Conservation (phyloP, 2,329 filamentous ascomycete species). For the Fusarium pseudocircinatum region DNA sequence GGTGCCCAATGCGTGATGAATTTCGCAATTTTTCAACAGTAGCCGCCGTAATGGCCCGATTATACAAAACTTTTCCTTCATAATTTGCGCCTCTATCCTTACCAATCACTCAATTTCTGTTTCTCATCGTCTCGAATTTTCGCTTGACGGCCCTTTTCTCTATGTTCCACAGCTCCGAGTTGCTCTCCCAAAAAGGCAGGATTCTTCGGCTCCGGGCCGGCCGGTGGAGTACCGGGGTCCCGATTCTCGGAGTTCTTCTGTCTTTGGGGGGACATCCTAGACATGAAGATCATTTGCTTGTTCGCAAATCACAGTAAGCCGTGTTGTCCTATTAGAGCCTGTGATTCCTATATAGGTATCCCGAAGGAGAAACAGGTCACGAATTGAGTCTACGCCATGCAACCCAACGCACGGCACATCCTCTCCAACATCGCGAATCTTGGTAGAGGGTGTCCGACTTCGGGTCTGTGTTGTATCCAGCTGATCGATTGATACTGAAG, state of each 20-base stretch:
- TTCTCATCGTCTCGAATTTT: neutral
- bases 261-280: slow-evolving; percentile 5
- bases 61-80: neutral
- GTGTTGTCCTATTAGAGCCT: slow-evolving; percentile 3
- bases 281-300: slow-evolving; percentile 19
- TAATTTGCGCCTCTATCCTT: neutral
- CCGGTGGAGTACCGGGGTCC: slow-evolving; percentile 23
- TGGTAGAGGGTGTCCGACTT: slow-evolving; percentile 22
- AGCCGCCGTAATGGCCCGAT: slow-evolving; percentile 28
- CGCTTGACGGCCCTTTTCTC: slow-evolving; percentile 4
- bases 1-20: slow-evolving; percentile 23
- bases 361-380: slow-evolving; percentile 23
- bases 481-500: slow-evolving; percentile 7
- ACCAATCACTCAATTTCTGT: neutral
- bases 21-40: neutral
- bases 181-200: slow-evolving; percentile 7
- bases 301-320: slow-evolving; percentile 27
- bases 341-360: slow-evolving; percentile 25
- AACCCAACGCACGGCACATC: slow-evolving; percentile 15
- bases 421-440: slow-evolving; percentile 13
- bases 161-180: slow-evolving; percentile 16
- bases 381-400: slow-evolving; percentile 9
- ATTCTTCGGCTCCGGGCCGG: slow-evolving; percentile 29
- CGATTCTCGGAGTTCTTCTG: neutral
- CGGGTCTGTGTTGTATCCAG: slow-evolving; percentile 11